Conservation (phyloP, 352 stramenopile species). For the Phytophthora gonapodyides region DNA sequence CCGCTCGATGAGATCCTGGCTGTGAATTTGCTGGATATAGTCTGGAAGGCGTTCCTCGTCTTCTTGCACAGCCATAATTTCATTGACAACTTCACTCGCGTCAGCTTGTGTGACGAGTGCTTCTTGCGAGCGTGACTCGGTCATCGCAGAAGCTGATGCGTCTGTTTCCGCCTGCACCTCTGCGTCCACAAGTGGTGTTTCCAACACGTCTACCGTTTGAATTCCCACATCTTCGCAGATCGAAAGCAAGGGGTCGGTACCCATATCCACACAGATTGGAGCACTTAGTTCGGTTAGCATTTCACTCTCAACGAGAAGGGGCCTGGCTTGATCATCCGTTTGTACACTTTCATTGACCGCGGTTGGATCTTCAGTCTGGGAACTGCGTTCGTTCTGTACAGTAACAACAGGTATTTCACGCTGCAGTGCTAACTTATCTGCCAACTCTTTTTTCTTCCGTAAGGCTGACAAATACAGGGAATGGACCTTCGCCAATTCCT, state of each 20-base stretch:
- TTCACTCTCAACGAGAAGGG: not conserved
- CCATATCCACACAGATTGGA: slow-evolving; percentile 20
- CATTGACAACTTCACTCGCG: not conserved
- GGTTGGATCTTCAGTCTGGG: slow-evolving; percentile 17
- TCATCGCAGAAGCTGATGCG: not conserved
- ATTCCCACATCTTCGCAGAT: slow-evolving; percentile 22
- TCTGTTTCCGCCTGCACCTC: slow-evolving; percentile 10
- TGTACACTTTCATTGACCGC: slow-evolving; percentile 15
- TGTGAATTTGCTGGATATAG: slow-evolving; percentile 37
- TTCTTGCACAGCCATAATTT: not conserved
- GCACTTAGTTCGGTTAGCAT: not conserved
- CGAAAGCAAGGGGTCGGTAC: slow-evolving; percentile 23
- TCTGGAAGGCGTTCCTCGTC: slow-evolving; percentile 22
- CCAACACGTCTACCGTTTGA: slow-evolving; percentile 23
- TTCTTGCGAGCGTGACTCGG: slow-evolving; percentile 2
- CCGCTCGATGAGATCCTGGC: slow-evolving; percentile 29
- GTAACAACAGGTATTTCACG: slow-evolving; percentile 9
- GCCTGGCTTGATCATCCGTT: slow-evolving; percentile 15
- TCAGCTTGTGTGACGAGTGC: not conserved
- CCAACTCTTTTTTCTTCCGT: slow-evolving; percentile 53
- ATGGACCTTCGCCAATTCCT: slow-evolving; percentile 57
- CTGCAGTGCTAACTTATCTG: slow-evolving; percentile 38
- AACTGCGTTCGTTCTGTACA: slow-evolving; percentile 9
- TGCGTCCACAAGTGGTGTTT: slow-evolving; percentile 10
- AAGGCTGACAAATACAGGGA: slow-evolving; percentile 40